Percentiles rank a stretch among this genome's conserved stretches.
phyloP scores from a whole-genome alignment of 2,329 filamentous ascomycete species.

The Apiospora pterosperma region DNA sequence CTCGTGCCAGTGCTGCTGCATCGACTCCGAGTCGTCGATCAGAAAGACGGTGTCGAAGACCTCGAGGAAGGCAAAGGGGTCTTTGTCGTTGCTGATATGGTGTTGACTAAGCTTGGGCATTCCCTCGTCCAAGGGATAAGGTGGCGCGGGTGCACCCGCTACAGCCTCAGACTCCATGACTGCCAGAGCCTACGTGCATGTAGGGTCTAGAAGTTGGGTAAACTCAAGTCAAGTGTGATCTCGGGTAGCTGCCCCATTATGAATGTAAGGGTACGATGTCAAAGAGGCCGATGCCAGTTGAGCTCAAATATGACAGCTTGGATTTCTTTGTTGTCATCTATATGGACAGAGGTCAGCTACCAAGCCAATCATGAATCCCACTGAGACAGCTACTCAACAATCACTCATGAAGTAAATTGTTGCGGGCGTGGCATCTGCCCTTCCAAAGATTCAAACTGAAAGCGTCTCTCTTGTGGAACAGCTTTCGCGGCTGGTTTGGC shows the following conservation, averaged over 20 bases:
- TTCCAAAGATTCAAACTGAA: neutral
- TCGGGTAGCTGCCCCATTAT: neutral
- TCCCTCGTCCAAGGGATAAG: neutral
- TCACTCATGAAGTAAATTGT: neutral
- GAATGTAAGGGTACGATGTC: neutral
- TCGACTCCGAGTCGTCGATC: conserved; percentile 70
- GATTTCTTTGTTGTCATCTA: neutral
- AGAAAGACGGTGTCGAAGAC: conserved; percentile 70
- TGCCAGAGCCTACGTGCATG: no score
- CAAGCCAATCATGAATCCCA: no score
- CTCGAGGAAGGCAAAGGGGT: neutral
- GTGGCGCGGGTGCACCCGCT: neutral
- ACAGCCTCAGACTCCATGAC: neutral
- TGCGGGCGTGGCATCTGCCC: neutral
- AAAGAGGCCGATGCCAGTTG: neutral
- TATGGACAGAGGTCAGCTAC: neutral
- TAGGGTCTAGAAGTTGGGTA: neutral
- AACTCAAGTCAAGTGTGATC: neutral
- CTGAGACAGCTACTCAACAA: neutral
- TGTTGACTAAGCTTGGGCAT: neutral
- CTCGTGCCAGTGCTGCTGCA: conserved; percentile 63
- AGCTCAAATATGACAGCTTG: neutral
- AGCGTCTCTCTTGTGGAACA: neutral
- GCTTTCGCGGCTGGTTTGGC: neutral
- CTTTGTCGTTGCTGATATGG: neutral